These are phyloP conservation scores for Leccinum rimulosum DNA, from an alignment of 768 basidiomycete species.

Conservation along the genomic window DNA sequence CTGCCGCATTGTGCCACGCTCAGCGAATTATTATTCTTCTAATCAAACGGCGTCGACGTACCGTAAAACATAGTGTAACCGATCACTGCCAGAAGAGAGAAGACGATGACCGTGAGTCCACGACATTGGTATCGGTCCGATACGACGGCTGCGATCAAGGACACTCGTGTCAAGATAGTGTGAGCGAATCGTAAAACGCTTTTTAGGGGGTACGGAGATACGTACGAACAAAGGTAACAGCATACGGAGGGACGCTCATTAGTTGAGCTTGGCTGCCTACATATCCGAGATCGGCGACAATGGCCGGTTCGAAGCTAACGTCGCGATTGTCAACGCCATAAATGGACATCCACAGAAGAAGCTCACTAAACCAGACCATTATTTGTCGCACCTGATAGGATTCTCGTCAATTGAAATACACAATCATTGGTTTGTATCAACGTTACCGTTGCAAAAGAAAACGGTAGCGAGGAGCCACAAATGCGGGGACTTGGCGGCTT, in stretches of 20 bases:
- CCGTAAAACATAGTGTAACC: constrained; percentile 58
- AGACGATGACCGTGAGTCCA: constrained; percentile 45
- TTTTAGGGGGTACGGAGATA: not conserved
- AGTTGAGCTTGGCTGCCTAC: constrained; percentile 43
- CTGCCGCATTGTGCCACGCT: not conserved
- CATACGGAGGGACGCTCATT: constrained; percentile 35
- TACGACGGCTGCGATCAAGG: constrained; percentile 40
- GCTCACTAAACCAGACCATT: constrained; percentile 26
- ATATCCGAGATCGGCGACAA: constrained; percentile 63
- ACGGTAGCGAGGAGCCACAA: constrained; percentile 43
- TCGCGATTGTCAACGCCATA: constrained; percentile 32
- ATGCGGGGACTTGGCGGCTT: constrained; percentile 50
- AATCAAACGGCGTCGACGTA: constrained; percentile 21
- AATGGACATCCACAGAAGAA: constrained; percentile 2
- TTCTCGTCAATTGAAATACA: not conserved
- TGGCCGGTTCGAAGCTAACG: constrained; percentile 67
- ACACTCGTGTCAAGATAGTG: constrained; percentile 25
- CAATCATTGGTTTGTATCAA: not conserved
- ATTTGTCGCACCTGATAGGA: constrained; percentile 15
- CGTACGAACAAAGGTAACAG: constrained; percentile 19
- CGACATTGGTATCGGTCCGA: constrained; percentile 56
- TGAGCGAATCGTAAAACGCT: not conserved
- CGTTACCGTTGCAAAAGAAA: constrained; percentile 52
- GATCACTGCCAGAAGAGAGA: constrained; percentile 41
- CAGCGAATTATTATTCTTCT: not conserved